These are phyloP conservation scores for Boletus sp. DNA, from an alignment of 1,284 basidiomycete species.

Conservation along the genomic window DNA sequence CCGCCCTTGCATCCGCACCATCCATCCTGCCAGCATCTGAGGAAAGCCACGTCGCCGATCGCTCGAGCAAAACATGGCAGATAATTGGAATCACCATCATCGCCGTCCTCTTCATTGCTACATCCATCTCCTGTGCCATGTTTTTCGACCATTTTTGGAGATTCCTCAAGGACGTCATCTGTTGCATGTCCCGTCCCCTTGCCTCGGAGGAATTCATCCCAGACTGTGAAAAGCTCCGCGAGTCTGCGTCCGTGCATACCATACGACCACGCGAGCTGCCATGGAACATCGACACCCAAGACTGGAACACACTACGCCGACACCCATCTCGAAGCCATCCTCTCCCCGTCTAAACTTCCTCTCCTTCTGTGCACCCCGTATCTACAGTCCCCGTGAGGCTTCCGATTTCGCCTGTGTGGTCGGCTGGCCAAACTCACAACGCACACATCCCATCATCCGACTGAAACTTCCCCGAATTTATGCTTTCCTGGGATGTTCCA, in stretches of 20 bases:
- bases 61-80: slow-evolving; percentile 49
- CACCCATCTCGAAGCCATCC: slow-evolving; percentile 20
- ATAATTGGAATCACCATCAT: slow-evolving; percentile 62
- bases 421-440: slow-evolving; percentile 16
- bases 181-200: slow-evolving; percentile 36
- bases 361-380: neutral
- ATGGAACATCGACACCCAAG: slow-evolving; percentile 19
- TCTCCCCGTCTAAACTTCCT: slow-evolving; percentile 7
- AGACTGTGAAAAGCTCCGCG: slow-evolving; percentile 49
- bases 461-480: neutral
- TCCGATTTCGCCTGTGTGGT: neutral
- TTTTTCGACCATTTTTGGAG: slow-evolving; percentile 67
- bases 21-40: slow-evolving; percentile 5
- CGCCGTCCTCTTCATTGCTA: slow-evolving; percentile 51
- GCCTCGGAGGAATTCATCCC: slow-evolving; percentile 54
- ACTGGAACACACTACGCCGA: slow-evolving; percentile 16
- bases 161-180: slow-evolving; percentile 48
- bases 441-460: slow-evolving; percentile 8
- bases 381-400: no score
- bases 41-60: slow-evolving; percentile 6
- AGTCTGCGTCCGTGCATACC: slow-evolving; percentile 1
- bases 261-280: slow-evolving; percentile 24
- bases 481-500: neutral
- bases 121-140: slow-evolving; percentile 48
- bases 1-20: slow-evolving; percentile 1